These are phyloP conservation scores for Pichia kudriavzevii DNA, from an alignment of 1,139 yeast species.

Conservation along the genomic window DNA sequence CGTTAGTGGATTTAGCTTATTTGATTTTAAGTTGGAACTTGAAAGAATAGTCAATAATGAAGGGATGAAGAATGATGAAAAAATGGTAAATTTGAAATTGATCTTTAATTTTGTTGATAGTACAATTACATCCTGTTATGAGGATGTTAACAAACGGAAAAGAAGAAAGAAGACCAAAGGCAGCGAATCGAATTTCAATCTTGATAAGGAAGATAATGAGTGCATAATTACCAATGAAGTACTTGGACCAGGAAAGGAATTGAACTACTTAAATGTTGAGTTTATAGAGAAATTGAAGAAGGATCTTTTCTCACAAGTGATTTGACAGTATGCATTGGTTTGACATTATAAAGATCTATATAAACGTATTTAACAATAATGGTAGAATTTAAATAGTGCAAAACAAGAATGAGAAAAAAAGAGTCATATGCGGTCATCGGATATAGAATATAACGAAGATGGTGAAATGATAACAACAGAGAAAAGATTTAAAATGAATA, in stretches of 20 bases:
- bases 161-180: conserved; percentile 5
- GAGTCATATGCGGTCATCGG: no score
- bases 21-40: conserved; percentile 53
- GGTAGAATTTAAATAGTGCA: no score
- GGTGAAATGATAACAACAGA: no score
- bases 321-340: not conserved
- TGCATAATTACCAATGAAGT: conserved; percentile 9
- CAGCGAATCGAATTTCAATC: conserved; percentile 1
- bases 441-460: no score
- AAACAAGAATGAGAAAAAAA: no score
- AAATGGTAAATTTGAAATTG: conserved; percentile 59
- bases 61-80: conserved; percentile 34
- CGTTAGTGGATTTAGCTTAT: conserved; percentile 34
- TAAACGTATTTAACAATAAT: not conserved
- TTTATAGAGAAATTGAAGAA: conserved; percentile 47
- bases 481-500: no score
- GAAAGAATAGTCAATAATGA: conserved; percentile 40
- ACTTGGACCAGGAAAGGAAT: no score
- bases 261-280: conserved; percentile 37
- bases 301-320: conserved; percentile 23
- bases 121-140: conserved; percentile 15
- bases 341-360: not conserved
- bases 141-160: conserved; percentile 2
- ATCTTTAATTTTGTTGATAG: conserved; percentile 57
- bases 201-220: conserved; percentile 5